These are phyloP conservation scores for Ophiognomonia clavigignenti-juglandacearum DNA, from an alignment of 2,329 filamentous ascomycete genomes.

Conservation along the genomic window DNA sequence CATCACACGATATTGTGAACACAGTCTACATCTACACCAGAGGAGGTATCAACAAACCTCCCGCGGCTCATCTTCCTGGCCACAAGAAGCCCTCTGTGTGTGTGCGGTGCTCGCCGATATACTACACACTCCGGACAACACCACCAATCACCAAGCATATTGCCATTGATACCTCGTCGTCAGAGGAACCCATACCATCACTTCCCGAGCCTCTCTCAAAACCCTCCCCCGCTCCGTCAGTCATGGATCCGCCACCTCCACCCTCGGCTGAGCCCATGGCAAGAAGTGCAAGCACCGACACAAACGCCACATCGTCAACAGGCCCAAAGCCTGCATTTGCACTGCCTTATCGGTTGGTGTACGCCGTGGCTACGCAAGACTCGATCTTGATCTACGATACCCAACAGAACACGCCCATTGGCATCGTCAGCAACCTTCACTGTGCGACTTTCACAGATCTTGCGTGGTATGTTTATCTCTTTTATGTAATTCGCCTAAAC, in stretches of 20 bases:
- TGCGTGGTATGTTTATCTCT: constrained; percentile 65
- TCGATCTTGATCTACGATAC: constrained; percentile 94
- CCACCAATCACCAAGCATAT: constrained; percentile 75
- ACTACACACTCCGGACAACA: constrained; percentile 73
- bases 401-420: constrained; percentile 89
- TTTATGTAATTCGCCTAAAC: neutral
- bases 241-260: constrained; percentile 75
- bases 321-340: constrained; percentile 70
- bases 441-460: constrained; percentile 97
- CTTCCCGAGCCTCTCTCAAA: constrained; percentile 77
- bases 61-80: constrained; percentile 88
- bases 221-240: constrained; percentile 50
- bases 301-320: constrained; percentile 42
- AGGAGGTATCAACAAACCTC: constrained; percentile 93
- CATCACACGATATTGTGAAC: constrained; percentile 82
- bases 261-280: constrained; percentile 49
- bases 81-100: constrained; percentile 98
- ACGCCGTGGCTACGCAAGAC: constrained; percentile 95
- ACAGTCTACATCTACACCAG: constrained; percentile 98
- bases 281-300: constrained; percentile 42
- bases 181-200: constrained; percentile 76
- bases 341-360: constrained; percentile 88
- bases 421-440: constrained; percentile 93
- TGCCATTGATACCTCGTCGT: constrained; percentile 87
- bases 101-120: constrained; percentile 86